Percentiles rank a stretch among this genome's conserved stretches.
Conservation (phyloP, 2,329 filamentous ascomycete genomes). For the Fusarium zealandicum region DNA sequence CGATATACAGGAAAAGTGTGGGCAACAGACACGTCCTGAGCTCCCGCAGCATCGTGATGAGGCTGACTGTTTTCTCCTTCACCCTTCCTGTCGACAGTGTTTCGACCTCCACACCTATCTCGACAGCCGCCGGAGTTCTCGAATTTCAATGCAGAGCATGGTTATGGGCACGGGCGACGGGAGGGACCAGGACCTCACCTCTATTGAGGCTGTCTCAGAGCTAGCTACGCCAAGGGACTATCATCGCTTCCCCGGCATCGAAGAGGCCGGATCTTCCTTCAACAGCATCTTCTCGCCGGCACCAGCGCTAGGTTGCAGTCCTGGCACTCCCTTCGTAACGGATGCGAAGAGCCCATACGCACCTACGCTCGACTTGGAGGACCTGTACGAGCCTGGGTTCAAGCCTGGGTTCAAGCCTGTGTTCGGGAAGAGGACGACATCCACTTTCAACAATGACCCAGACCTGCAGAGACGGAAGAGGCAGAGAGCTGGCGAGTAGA, state of each 20-base stretch:
- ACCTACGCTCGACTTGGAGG: constrained; percentile 46
- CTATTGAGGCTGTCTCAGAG: constrained; percentile 51
- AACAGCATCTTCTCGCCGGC: constrained; percentile 39
- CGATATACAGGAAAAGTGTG: constrained; percentile 55
- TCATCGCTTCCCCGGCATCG: constrained; percentile 45
- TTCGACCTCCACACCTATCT: constrained; percentile 52
- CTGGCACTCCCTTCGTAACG: constrained; percentile 43
- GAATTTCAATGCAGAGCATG: constrained; percentile 53
- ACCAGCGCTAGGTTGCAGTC: constrained; percentile 15
- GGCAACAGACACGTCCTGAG: constrained; percentile 48
- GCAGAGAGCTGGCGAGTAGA: constrained; percentile 25
- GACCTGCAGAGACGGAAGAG: constrained; percentile 28
- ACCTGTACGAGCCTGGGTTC: constrained; percentile 37
- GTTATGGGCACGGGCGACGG: constrained; percentile 47
- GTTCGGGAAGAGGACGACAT: constrained; percentile 21
- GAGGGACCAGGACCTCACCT: constrained; percentile 49
- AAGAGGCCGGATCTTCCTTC: constrained; percentile 48
- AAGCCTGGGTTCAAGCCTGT: constrained; percentile 2
- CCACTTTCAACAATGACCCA: not conserved
- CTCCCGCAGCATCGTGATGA: constrained; percentile 53
- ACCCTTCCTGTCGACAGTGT: constrained; percentile 52
- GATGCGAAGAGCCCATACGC: constrained; percentile 52
- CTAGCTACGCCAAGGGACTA: constrained; percentile 52
- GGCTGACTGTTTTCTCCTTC: constrained; percentile 49
- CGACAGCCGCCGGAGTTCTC: constrained; percentile 52